Evolutionary conservation across 2,329 filamentous ascomycete species (phyloP).

Genomic region (Penicillium nordicum): DNA sequence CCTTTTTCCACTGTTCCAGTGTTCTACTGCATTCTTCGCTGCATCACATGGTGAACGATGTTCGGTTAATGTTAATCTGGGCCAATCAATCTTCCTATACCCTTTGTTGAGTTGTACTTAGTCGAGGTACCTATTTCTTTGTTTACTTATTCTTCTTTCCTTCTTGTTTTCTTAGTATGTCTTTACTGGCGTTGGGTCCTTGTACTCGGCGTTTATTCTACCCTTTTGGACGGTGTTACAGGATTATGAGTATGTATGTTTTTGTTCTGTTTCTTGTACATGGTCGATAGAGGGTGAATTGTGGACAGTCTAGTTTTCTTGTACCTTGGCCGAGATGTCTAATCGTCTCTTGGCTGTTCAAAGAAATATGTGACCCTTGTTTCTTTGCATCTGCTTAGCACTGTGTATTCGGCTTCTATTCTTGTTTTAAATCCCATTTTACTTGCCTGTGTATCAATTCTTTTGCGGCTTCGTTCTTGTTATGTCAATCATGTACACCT

Average conservation of each 20-base stretch:
- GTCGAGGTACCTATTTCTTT: constrained; percentile 19
- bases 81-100: constrained; percentile 34
- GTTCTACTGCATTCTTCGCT: constrained; percentile 18
- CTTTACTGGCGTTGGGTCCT: constrained; percentile 15
- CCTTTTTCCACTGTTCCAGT: constrained; percentile 8
- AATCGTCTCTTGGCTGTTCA: constrained; percentile 3
- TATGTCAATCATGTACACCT: not conserved
- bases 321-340: constrained; percentile 3
- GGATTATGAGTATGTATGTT: constrained; percentile 23
- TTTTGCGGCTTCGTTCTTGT: not conserved
- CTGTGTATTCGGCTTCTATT: not conserved
- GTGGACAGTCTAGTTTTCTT: constrained; percentile 9
- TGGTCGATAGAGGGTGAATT: constrained; percentile 20
- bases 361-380: not conserved
- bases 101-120: constrained; percentile 33
- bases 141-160: not conserved
- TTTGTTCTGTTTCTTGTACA: constrained; percentile 14
- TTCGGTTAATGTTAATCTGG: constrained; percentile 33
- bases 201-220: constrained; percentile 16
- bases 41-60: constrained; percentile 11
- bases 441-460: constrained; percentile 13
- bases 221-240: constrained; percentile 16
- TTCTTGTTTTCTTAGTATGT: constrained; percentile 9
- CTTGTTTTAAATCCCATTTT: not conserved
- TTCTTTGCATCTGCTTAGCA: constrained; percentile 1